Percentiles rank a stretch among this genome's conserved stretches.
These are phyloP conservation scores for Cryphonectria parasitica DNA, from an alignment of 2,329 filamentous ascomycete species.

Conservation along the genomic window DNA sequence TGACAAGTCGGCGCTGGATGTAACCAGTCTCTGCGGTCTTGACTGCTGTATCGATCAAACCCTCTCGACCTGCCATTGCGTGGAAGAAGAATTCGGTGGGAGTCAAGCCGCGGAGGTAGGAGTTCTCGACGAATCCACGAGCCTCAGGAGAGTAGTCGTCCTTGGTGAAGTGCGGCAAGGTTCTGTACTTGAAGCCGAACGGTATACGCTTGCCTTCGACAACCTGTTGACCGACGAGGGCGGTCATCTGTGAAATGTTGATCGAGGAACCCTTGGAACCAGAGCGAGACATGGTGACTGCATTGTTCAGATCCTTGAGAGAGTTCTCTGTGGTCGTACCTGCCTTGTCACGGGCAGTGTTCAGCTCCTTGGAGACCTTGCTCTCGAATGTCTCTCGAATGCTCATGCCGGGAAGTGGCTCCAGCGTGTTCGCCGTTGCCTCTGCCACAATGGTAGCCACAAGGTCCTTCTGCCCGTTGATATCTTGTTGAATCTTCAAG, in stretches of 20 bases:
- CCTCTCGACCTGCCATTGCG: slow-evolving; percentile 99
- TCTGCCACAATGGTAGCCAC: slow-evolving; percentile 75
- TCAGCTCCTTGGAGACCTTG: slow-evolving; percentile 91
- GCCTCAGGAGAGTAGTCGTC: slow-evolving; percentile 98
- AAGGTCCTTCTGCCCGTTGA: slow-evolving; percentile 79
- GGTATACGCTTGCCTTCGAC: slow-evolving; percentile 99
- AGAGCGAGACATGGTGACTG: slow-evolving; percentile 92
- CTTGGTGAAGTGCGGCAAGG: slow-evolving; percentile 96
- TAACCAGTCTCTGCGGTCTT: slow-evolving; percentile 99
- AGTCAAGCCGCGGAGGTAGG: slow-evolving; percentile 92
- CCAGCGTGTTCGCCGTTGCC: slow-evolving; percentile 85
- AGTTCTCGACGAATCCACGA: slow-evolving; percentile 98
- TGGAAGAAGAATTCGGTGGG: slow-evolving; percentile 99
- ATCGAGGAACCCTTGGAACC: slow-evolving; percentile 99
- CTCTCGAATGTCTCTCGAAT: slow-evolving; percentile 98
- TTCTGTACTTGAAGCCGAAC: slow-evolving; percentile 98
- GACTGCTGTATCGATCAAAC: slow-evolving; percentile 98
- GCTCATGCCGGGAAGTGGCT: slow-evolving; percentile 97
- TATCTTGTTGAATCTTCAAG: slow-evolving; percentile 78
- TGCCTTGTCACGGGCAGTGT: slow-evolving; percentile 94
- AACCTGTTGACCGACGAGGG: slow-evolving; percentile 95
- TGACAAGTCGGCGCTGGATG: slow-evolving; percentile 97
- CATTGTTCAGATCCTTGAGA: slow-evolving; percentile 95
- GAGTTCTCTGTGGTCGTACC: slow-evolving; percentile 90
- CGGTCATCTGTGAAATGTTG: slow-evolving; percentile 99